phyloP scores from a whole-genome alignment of 202 grass and related monocot genomes.

The Brachypodium distachyon region DNA sequence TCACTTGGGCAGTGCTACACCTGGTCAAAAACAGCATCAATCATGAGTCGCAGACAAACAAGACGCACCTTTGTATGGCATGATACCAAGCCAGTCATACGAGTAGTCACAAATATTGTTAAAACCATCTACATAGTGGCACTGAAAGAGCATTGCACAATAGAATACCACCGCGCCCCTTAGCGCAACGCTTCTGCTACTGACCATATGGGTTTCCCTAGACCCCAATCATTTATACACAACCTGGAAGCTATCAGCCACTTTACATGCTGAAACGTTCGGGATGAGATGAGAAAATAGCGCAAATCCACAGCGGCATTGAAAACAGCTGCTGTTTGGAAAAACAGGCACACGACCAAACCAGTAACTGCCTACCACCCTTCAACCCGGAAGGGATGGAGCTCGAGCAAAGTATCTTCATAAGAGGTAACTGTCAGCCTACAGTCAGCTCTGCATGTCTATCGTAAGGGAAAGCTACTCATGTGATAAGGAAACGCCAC shows the following conservation, averaged over 20 bases:
- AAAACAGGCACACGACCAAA: slow-evolving; percentile 22
- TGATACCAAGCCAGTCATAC: background rate
- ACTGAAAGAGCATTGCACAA: background rate
- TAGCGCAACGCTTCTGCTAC: background rate
- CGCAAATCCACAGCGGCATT: slow-evolving; percentile 6
- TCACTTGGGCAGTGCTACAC: too few relatives aligned
- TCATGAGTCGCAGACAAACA: background rate
- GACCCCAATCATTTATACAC: slow-evolving; percentile 19
- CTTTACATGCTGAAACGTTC: slow-evolving; percentile 20
- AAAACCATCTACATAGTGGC: background rate
- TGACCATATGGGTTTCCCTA: background rate
- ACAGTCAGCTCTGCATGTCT: slow-evolving; percentile 27
- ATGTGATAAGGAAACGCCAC: slow-evolving; percentile 88
- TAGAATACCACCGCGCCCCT: background rate
- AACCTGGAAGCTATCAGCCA: background rate
- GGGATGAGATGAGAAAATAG: background rate
- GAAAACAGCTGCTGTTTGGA: slow-evolving; percentile 32
- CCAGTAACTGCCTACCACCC: background rate
- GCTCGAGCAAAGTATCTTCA: slow-evolving; percentile 8
- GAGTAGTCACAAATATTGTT: background rate
- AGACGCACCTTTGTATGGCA: background rate
- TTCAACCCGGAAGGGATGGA: background rate
- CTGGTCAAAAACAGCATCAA: background rate
- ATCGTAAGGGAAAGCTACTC: background rate
- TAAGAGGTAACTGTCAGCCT: slow-evolving; percentile 39